Base-by-base conservation (phyloP, 495 filamentous ascomycete species). In the Podospora appendiculata region DNA sequence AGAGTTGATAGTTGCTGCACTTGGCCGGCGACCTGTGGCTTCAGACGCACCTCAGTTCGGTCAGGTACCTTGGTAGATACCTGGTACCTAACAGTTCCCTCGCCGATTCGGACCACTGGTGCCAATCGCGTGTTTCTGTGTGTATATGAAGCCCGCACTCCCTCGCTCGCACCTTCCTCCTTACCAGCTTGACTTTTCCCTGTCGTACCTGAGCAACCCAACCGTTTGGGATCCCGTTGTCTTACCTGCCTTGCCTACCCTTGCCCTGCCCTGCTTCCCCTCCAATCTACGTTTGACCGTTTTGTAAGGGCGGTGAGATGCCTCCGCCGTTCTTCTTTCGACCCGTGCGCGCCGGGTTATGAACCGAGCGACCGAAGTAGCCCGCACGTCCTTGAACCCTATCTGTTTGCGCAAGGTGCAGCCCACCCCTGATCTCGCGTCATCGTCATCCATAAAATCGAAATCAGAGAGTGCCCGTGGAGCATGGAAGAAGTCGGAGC, bases 271-370 rank as follows among this genome's bases (percentile, higher is more conserved):
- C 12, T 19, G 10, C 41, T 38, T 36, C 13, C 32, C n/a, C 34
- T 33, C 35, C 17, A n/a, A 18, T 50, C 47, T 38, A 38, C 36
- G 10, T 10, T 13, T 38, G 25, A 38, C 36, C 7, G 36, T 38
- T 11, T 13, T 38, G 47, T 41, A 61, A 57, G 54, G 53, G 65
- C 65, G 60, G 65, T 68, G 62, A 68, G 60, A 66, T 68, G 65
- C 58, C 41, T 64, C 65, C 52, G 55, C 58, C 54, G 36, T 66
- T 57, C 63, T 68, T 65, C 55, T 68, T 68, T 46, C 60, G 65
- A 60, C 65, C 64, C 40, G 61, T 68, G 4, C 62, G 65, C 45
- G 51, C 58, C 53, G 58, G 60, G 40, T 54, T 62, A 55, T 68
- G 58, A 63, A 53, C 38, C n/a, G 48, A n/a, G n/a, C n/a, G n/a